Percentiles rank a stretch among this genome's conserved stretches.
Conservation (phyloP, 2,329 filamentous ascomycete genomes). For the Aureobasidium sp. region DNA sequence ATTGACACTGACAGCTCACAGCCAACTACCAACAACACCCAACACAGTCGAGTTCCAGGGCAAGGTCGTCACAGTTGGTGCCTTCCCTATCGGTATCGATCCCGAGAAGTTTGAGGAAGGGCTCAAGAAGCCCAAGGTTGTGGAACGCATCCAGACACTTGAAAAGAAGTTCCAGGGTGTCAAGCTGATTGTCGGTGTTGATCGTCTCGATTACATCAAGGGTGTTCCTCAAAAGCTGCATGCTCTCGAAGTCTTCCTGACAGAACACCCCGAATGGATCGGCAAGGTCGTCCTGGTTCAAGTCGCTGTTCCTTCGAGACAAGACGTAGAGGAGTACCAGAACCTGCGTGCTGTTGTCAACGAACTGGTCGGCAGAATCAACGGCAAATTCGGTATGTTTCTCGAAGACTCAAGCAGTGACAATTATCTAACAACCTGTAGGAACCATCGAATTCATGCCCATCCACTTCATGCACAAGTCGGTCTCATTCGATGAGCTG, state of each 20-base stretch:
- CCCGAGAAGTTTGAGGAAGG: conserved; percentile 93
- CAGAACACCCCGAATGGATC: conserved; percentile 96
- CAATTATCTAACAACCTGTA: conserved; percentile 24
- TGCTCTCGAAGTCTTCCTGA: conserved; percentile 91
- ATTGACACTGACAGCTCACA: conserved; percentile 22
- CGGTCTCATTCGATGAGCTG: conserved; percentile 87
- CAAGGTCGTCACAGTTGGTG: conserved; percentile 82
- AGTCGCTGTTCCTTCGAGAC: conserved; percentile 87
- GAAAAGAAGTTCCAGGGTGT: conserved; percentile 90
- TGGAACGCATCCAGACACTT: conserved; percentile 77
- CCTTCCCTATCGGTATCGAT: conserved; percentile 96
- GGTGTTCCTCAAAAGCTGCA: conserved; percentile 96
- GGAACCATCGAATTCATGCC: conserved; percentile 97
- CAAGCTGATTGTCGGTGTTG: conserved; percentile 93
- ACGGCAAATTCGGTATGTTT: conserved; percentile 72
- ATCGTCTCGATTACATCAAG: conserved; percentile 97
- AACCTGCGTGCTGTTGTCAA: conserved; percentile 93
- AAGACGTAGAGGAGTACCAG: conserved; percentile 97
- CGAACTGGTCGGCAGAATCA: conserved; percentile 92
- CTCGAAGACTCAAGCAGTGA: neutral
- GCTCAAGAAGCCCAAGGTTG: conserved; percentile 75
- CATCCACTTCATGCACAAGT: conserved; percentile 97
- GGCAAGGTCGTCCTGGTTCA: conserved; percentile 95
- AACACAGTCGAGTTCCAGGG: conserved; percentile 89
- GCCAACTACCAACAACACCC: conserved; percentile 69